phyloP scores from a whole-genome alignment of 306 rosid species.

The Myrica gale region DNA sequence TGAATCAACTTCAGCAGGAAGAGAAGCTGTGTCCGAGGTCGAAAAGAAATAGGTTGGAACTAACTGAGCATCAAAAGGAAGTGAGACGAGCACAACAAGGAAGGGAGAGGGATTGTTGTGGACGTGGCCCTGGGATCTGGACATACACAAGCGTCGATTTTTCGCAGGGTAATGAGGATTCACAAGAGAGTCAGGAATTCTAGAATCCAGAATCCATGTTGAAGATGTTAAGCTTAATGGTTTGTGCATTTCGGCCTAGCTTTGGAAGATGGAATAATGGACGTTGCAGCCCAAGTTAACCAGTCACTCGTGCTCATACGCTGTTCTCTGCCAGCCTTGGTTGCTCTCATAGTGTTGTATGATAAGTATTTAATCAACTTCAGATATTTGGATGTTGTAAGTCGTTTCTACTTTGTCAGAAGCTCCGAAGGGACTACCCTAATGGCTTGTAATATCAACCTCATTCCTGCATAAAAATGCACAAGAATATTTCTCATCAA shows the following conservation, averaged over 20 bases:
- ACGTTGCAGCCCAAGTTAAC: background rate
- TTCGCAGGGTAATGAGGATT: slow-evolving; percentile 62
- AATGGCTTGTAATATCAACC: too few relatives aligned
- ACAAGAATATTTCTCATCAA: too few relatives aligned
- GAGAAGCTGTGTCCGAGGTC: slow-evolving; percentile 26
- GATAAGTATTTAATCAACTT: too few relatives aligned
- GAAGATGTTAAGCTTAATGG: slow-evolving; percentile 41
- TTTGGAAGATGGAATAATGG: background rate
- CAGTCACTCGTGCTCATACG: background rate
- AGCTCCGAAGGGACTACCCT: too few relatives aligned
- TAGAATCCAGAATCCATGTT: slow-evolving; percentile 54
- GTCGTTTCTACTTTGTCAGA: too few relatives aligned
- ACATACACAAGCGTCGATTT: slow-evolving; percentile 71
- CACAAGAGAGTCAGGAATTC: slow-evolving; percentile 56
- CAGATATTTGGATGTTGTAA: too few relatives aligned
- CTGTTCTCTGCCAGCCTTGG: background rate
- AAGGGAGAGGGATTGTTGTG: slow-evolving; percentile 52
- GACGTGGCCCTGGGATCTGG: slow-evolving; percentile 73
- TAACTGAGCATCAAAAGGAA: slow-evolving; percentile 83
- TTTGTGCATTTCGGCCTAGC: slow-evolving; percentile 1
- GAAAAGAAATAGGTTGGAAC: slow-evolving; percentile 57
- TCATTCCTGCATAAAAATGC: too few relatives aligned
- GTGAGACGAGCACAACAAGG: slow-evolving; percentile 79
- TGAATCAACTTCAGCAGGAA: slow-evolving; percentile 21
- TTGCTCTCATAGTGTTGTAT: background rate